Base-by-base conservation (phyloP, 1,284 basidiomycete species). In the Apiotrichum porosum region DNA sequence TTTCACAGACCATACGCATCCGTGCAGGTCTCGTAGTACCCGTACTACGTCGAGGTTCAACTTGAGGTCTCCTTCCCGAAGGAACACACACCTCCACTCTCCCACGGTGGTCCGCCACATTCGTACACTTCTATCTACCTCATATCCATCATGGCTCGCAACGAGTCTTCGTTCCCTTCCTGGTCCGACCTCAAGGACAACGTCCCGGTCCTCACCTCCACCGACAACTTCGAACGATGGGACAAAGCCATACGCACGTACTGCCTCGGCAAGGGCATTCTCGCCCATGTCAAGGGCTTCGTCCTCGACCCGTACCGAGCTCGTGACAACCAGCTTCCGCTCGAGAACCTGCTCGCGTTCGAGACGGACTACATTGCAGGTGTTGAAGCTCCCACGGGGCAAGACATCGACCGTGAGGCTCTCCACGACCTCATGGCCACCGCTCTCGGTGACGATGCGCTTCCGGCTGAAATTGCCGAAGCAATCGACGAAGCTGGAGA, bases 211-310 rank as follows among this genome's bases (percentile, higher is more conserved):
- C 42, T 43, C 24, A 13, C 22, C 9, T 33, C 33, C 23, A 43
- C 30, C 31, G 24, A 43, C 18, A 36, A 43, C 42, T 43, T 35
- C 34, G 32, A 43, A 15, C 12, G n/a, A n/a, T 43, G 42, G 42
- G 36, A 36, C 33, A 15, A 22, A 4, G 22, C 33, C 23, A 26
- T 43, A 14, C 33, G 33, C 9, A 19, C 22, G 33, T 43, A 43
- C 33, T n/a, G 26, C 31, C 23, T 36, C 10, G 33, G 21, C 42
- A 36, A 43, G 17, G 42, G 42, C 12, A 24, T 32, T 14, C 33
- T 36, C 6, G 24, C 14, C 23, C 42, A 43, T 15, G 4, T 43
- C n/a, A 23, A 23, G 13, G 23, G 31, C n/a, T 10, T 22, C 23
- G 19, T 24, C 33, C 3, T 19, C 17, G 13, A 35, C 5, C 42